Conservation (phyloP, 1,139 yeast species). For the Sugiyamaella castrensis region DNA sequence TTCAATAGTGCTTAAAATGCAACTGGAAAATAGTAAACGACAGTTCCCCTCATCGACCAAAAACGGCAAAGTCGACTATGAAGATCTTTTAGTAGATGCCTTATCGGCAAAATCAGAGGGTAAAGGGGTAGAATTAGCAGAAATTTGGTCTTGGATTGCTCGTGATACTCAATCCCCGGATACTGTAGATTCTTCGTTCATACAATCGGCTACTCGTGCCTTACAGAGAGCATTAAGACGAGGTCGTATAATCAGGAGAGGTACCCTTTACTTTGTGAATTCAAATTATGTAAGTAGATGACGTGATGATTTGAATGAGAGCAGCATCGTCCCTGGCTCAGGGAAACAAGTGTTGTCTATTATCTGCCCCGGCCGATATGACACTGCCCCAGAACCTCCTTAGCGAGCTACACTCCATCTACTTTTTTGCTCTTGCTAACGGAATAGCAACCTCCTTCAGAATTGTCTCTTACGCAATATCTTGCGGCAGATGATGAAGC, state of each 20-base stretch:
- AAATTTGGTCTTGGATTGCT: constrained; percentile 38
- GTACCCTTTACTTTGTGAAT: constrained; percentile 35
- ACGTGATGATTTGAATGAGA: background rate
- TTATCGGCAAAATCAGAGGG: constrained; percentile 38
- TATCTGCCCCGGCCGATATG: too few relatives aligned
- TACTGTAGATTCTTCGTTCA: constrained; percentile 37
- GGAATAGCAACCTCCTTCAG: constrained; percentile 38
- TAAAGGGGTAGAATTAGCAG: constrained; percentile 34
- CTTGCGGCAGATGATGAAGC: constrained; percentile 40
- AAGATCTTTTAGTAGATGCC: constrained; percentile 38
- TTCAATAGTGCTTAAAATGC: constrained; percentile 36
- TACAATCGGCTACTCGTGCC: constrained; percentile 40
- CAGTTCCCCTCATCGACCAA: constrained; percentile 24
- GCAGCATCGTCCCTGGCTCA: too few relatives aligned
- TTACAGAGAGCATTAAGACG: constrained; percentile 38
- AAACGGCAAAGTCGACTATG: constrained; percentile 32
- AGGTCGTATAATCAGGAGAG: constrained; percentile 36
- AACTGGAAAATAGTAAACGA: constrained; percentile 37
- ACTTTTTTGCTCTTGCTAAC: too few relatives aligned
- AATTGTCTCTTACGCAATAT: constrained; percentile 36
- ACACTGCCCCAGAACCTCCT: too few relatives aligned
- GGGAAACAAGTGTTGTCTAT: too few relatives aligned
- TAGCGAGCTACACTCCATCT: too few relatives aligned
- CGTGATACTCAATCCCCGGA: constrained; percentile 31
- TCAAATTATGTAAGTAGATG: constrained; percentile 22